Percentiles rank a stretch among this genome's conserved stretches.
These are phyloP conservation scores for Desmodesmus armatus DNA, from an alignment of 139 green algal genomes.

Conservation along the genomic window DNA sequence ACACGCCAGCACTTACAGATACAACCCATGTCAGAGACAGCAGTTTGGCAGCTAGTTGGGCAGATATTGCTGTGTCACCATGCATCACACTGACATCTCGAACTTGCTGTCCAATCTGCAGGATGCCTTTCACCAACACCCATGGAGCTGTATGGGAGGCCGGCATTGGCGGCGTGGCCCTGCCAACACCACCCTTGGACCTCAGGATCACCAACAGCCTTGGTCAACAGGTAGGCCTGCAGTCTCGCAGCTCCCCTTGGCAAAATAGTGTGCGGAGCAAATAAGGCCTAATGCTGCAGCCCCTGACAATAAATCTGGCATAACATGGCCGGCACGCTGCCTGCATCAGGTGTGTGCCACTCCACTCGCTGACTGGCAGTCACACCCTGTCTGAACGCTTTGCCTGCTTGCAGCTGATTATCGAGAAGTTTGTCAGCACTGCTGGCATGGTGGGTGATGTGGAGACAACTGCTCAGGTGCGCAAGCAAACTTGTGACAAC, in stretches of 20 bases:
- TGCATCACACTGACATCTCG: not conserved
- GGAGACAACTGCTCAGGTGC: too few relatives aligned
- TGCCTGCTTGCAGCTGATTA: not conserved
- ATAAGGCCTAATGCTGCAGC: not conserved
- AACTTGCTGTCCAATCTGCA: not conserved
- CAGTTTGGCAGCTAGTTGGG: too few relatives aligned
- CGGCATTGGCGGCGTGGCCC: constrained; percentile 31
- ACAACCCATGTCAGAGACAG: too few relatives aligned
- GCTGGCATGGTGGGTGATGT: not conserved
- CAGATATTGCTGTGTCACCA: not conserved
- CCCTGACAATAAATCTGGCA: not conserved
- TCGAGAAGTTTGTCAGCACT: not conserved
- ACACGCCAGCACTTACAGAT: too few relatives aligned
- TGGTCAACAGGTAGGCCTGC: not conserved
- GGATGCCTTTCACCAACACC: constrained; percentile 38
- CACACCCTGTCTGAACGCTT: not conserved
- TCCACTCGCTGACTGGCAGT: not conserved
- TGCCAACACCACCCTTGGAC: constrained; percentile 51
- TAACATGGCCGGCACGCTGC: not conserved
- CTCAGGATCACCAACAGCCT: constrained; percentile 47
- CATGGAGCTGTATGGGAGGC: constrained; percentile 56
- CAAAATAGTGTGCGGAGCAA: not conserved
- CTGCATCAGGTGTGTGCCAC: not conserved
- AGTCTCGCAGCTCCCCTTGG: not conserved
- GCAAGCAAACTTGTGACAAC: too few relatives aligned